Conservation (phyloP, 306 rosid genomes). For the barrel medic (Medicago truncatula) region DNA sequence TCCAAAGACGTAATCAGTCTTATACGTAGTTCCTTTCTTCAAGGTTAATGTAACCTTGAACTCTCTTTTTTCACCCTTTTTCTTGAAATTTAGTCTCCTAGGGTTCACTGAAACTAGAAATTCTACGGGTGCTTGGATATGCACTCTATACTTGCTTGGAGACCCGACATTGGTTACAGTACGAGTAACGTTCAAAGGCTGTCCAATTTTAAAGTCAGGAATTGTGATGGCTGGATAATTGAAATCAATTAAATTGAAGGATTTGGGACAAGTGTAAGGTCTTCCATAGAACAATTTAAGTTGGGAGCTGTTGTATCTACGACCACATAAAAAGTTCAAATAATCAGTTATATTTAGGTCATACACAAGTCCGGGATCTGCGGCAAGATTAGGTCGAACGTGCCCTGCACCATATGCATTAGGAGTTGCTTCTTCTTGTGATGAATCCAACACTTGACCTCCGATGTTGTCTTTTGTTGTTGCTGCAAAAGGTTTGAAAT, state of each 20-base stretch:
- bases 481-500: slow-evolving; percentile 37
- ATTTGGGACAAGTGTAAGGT: slow-evolving; percentile 45
- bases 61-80: slow-evolving; percentile 52
- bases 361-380: slow-evolving; percentile 69
- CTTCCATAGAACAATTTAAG: slow-evolving; percentile 37
- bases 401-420: slow-evolving; percentile 68
- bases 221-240: slow-evolving; percentile 71
- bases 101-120: slow-evolving; percentile 54
- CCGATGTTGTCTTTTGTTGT: slow-evolving; percentile 39
- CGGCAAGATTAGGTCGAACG: slow-evolving; percentile 57
- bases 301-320: slow-evolving; percentile 41
- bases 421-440: slow-evolving; percentile 47
- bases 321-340: slow-evolving; percentile 68
- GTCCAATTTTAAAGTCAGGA: background rate
- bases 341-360: slow-evolving; percentile 50
- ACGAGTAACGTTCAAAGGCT: slow-evolving; percentile 44
- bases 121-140: slow-evolving; percentile 43
- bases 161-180: slow-evolving; percentile 65
- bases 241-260: slow-evolving; percentile 48
- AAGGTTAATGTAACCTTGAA: slow-evolving; percentile 45
- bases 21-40: background rate
- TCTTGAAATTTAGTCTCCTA: slow-evolving; percentile 33
- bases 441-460: slow-evolving; percentile 25
- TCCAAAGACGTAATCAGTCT: slow-evolving; percentile 5
- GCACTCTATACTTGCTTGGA: slow-evolving; percentile 49